Evolutionary conservation across 2,329 filamentous ascomycete genomes (phyloP), one percentile per base, ranked within the genome.

Genomic region (Clarireedia hainanense): DNA sequence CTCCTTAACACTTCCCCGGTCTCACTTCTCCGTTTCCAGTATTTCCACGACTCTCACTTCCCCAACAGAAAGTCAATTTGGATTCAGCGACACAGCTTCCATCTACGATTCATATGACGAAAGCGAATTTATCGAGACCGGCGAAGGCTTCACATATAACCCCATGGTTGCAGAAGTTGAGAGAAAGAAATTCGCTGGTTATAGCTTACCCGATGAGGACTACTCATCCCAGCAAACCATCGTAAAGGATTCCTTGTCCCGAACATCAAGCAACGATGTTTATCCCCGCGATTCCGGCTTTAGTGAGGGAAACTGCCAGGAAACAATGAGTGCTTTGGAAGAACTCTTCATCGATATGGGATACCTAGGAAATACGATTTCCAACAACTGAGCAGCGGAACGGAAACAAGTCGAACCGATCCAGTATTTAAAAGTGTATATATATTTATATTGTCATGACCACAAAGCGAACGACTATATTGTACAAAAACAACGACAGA

Each of bases 261-360:
- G 45, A 30, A 52, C 57, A 7, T 30, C 51, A 5, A 57, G 50
- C 27, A 40, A 58, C 37, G 39, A 49, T 51, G 24, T 57, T 43
- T 34, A 58, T 61, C 42, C 59, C 46, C 39, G 56, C 43, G 23
- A 52, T 50, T 50, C 47, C 27, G 36, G 24, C 6, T 47, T 42
- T 9, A 39, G 23, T 12, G 30, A 42, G n/a, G 30, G 46, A 2
- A 47, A 30, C 24, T 24, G 48, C 15, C 20, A 52, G 6, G 43
- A 24, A 26, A 47, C 23, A 2, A 47, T 59, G 20, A 69, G 63
- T 30, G 70, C 69, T n/a, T 74, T 78, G 70, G 71, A 73, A 60
- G 71, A 76, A 60, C 65, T 78, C 57, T 70, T 79, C 60, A 72
- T 75, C 58, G 76, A 79, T 59, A 65, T 79, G 64, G 74, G 75